phyloP scores from a whole-genome alignment of 2,329 filamentous ascomycete species.

The Exserohilum rostratum region DNA sequence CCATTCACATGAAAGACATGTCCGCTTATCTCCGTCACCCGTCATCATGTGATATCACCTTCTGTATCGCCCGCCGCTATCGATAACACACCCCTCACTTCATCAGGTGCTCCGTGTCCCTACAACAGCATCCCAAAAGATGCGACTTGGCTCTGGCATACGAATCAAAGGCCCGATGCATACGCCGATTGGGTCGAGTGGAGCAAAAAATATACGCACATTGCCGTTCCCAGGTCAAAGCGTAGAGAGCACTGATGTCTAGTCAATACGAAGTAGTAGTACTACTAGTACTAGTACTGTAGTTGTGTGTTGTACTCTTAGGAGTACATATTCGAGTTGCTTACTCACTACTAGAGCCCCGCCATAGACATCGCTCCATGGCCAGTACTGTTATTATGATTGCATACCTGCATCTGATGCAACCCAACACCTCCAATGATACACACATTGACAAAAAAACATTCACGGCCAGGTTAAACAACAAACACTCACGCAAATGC shows the following conservation, averaged over 20 bases:
- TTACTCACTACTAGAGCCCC: background rate
- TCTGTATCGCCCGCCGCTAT: conserved; percentile 22
- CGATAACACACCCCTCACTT: conserved; percentile 21
- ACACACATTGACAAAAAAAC: too few species aligned
- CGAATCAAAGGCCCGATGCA: background rate
- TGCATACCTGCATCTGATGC: background rate
- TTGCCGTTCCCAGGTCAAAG: background rate
- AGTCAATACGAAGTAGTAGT: background rate
- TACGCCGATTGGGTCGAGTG: background rate
- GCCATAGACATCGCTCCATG: background rate
- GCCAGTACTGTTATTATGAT: background rate
- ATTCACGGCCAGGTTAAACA: too few species aligned
- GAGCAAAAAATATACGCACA: background rate
- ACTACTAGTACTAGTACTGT: too few species aligned
- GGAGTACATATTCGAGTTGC: background rate
- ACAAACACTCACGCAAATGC: too few species aligned
- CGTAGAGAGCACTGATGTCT: background rate
- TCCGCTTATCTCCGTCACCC: conserved; percentile 37
- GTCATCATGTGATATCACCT: conserved; percentile 26
- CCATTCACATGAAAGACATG: conserved; percentile 24
- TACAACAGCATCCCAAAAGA: conserved; percentile 23
- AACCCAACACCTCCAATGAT: too few species aligned
- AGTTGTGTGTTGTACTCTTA: background rate
- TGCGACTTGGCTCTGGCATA: conserved; percentile 5
- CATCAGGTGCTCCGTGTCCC: background rate